Evolutionary conservation across 2,329 filamentous ascomycete genomes (phyloP).

Genomic region (Penicillium sumatraense): DNA sequence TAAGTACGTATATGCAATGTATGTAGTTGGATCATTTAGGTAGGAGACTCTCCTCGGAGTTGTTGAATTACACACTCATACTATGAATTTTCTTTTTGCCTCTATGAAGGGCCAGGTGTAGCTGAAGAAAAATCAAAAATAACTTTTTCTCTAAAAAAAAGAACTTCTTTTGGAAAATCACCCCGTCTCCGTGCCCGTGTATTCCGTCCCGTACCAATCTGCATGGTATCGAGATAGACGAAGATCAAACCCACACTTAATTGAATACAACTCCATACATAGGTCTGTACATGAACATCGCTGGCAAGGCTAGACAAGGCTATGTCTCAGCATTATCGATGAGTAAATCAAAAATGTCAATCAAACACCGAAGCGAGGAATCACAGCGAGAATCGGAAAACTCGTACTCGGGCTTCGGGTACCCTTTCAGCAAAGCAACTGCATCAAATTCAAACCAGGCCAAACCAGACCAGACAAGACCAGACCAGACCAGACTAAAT

Average conservation of each 20-base stretch:
- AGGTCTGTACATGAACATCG: no score
- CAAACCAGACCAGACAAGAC: not conserved
- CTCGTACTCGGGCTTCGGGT: not conserved
- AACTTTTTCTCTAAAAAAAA: no score
- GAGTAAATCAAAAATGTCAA: not conserved
- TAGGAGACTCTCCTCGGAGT: no score
- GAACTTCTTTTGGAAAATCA: slow-evolving; percentile 12
- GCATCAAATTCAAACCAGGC: not conserved
- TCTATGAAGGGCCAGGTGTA: no score
- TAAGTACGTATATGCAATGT: no score
- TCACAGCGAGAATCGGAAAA: not conserved
- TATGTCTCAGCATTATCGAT: not conserved
- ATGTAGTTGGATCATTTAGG: no score
- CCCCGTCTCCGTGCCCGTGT: slow-evolving; percentile 9
- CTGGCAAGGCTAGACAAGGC: no score
- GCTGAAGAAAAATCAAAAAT: not conserved
- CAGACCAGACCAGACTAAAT: not conserved
- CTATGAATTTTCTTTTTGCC: no score
- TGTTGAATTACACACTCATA: no score
- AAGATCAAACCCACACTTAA: not conserved
- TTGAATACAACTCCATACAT: no score
- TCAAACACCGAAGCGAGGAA: not conserved
- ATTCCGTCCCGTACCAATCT: slow-evolving; percentile 1
- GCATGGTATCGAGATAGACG: not conserved
- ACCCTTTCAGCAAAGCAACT: not conserved